Conservation (phyloP, 345 rosid species). For the Eucalyptus cloeziana region DNA sequence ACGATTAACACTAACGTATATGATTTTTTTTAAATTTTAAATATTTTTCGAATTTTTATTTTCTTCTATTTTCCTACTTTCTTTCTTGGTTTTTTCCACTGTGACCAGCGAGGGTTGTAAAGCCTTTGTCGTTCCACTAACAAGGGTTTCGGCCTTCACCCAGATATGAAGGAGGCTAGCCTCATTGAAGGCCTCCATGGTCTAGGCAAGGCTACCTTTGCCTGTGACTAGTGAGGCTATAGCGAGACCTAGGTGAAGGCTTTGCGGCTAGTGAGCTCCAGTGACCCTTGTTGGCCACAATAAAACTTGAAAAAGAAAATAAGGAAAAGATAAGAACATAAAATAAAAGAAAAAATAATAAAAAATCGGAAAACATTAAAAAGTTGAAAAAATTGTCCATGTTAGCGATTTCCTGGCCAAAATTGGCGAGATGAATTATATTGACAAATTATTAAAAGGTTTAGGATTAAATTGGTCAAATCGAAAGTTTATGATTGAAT, state of each 20-base stretch:
- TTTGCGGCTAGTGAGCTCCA: rapidly evolving
- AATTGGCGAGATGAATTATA: rapidly evolving
- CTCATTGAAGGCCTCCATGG: rapidly evolving
- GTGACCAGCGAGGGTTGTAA: rapidly evolving
- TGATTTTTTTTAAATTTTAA: neutral
- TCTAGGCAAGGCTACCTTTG: rapidly evolving
- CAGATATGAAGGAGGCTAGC: rapidly evolving
- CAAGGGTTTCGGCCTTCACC: rapidly evolving
- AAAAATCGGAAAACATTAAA: neutral
- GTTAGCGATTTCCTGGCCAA: rapidly evolving
- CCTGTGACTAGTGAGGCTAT: rapidly evolving
- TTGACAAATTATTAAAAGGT: rapidly evolving
- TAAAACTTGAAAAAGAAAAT: neutral
- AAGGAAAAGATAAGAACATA: rapidly evolving
- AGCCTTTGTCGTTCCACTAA: rapidly evolving
- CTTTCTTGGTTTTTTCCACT: rapidly evolving
- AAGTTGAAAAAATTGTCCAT: rapidly evolving
- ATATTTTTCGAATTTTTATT: rapidly evolving
- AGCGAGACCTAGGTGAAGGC: rapidly evolving
- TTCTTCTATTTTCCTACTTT: too few species aligned
- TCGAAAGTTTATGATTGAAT: neutral
- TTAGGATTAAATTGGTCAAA: rapidly evolving
- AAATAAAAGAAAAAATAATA: too few species aligned
- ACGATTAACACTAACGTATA: rapidly evolving
- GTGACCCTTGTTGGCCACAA: neutral